These are phyloP conservation scores for Gossypium schwendimanii DNA, from an alignment of 441 rosid genomes.

Conservation along the genomic window DNA sequence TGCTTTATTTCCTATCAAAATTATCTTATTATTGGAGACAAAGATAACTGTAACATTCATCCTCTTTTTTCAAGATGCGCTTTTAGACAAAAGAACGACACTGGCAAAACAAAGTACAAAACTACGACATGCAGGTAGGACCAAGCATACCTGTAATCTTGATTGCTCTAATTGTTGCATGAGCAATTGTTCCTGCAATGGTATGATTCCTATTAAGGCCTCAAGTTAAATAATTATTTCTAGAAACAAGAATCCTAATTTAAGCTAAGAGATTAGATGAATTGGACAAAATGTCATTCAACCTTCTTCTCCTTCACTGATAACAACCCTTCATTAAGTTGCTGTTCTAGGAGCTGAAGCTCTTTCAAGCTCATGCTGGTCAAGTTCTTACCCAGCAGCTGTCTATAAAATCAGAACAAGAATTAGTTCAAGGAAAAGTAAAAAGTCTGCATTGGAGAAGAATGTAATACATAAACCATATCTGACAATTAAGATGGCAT, in stretches of 20 bases:
- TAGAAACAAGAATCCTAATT: background rate
- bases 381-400: conserved; percentile 59
- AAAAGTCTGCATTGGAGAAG: background rate
- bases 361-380: conserved; percentile 57
- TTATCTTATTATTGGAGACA: background rate
- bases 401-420: conserved; percentile 32
- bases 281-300: conserved; percentile 3
- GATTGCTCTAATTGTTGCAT: conserved; percentile 72
- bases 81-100: background rate
- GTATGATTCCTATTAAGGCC: conserved; percentile 14
- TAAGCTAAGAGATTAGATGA: background rate
- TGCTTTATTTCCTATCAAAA: background rate
- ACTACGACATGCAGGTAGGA: background rate
- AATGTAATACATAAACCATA: background rate
- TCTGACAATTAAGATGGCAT: conserved; percentile 25
- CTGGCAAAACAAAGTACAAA: background rate
- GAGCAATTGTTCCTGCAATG: conserved; percentile 62
- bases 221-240: background rate
- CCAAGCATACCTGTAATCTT: conserved; percentile 47
- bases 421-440: conserved; percentile 9
- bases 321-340: conserved; percentile 46
- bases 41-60: background rate
- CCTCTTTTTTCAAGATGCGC: background rate
- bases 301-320: conserved; percentile 82
- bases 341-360: conserved; percentile 68